These are phyloP conservation scores for Plantago rigida DNA, from an alignment of 305 asterid genomes.

Conservation along the genomic window DNA sequence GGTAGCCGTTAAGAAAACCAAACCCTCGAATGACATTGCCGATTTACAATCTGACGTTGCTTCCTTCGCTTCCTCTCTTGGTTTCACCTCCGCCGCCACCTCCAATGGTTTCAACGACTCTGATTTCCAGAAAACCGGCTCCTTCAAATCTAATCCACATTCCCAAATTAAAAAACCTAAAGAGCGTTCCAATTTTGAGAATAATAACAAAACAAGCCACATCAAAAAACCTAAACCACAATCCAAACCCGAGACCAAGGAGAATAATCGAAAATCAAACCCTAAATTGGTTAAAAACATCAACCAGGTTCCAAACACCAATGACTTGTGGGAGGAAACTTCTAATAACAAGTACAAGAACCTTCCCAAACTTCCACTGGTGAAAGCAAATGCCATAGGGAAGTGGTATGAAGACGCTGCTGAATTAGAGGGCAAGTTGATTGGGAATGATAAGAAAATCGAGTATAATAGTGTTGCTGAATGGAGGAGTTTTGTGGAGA, in stretches of 20 bases:
- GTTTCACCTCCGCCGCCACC: conserved; percentile 41
- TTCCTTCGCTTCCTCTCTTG: conserved; percentile 76
- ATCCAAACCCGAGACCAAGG: background rate
- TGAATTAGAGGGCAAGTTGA: conserved; percentile 61
- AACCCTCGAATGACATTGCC: conserved; percentile 31
- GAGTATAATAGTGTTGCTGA: conserved; percentile 44
- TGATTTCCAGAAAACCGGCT: conserved; percentile 69
- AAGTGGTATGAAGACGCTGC: conserved; percentile 61
- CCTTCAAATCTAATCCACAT: conserved; percentile 28
- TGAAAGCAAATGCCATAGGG: conserved; percentile 45
- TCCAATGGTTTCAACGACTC: conserved; percentile 72
- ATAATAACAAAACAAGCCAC: background rate
- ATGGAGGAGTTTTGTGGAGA: conserved; percentile 68
- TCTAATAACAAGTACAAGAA: conserved; percentile 38
- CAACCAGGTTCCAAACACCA: conserved; percentile 19
- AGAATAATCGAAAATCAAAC: conserved; percentile 20
- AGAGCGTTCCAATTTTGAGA: too few species aligned
- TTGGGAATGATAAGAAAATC: conserved; percentile 48
- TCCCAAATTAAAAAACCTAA: conserved; percentile 6
- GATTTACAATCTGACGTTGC: conserved; percentile 56
- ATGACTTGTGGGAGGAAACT: conserved; percentile 26
- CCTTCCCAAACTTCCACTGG: conserved; percentile 66
- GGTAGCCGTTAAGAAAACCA: conserved; percentile 34
- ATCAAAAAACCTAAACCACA: background rate
- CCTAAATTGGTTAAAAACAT: conserved; percentile 26